phyloP scores from a whole-genome alignment of 1,139 yeast species.

The Pichia sp. region DNA sequence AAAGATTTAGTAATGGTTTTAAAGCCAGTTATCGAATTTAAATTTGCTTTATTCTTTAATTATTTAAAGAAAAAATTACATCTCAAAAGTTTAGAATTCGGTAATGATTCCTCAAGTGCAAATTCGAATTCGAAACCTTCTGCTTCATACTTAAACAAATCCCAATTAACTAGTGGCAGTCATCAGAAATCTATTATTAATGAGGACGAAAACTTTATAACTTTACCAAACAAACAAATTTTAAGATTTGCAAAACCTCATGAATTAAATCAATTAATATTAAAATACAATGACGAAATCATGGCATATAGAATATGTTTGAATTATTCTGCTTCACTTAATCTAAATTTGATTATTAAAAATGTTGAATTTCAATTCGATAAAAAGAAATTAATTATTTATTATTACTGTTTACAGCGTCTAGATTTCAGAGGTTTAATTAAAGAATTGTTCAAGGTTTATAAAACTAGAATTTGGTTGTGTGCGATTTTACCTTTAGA shows the following conservation, averaged over 20 bases:
- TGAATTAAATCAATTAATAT: slow-evolving; percentile 55
- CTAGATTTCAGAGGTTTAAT: slow-evolving; percentile 89
- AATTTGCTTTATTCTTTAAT: slow-evolving; percentile 76
- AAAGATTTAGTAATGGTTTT: slow-evolving; percentile 80
- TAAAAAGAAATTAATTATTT: slow-evolving; percentile 86
- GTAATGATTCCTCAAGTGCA: slow-evolving; percentile 33
- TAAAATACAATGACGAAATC: slow-evolving; percentile 66
- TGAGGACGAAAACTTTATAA: slow-evolving; percentile 32
- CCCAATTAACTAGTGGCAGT: slow-evolving; percentile 15
- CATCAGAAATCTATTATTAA: slow-evolving; percentile 30
- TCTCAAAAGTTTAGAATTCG: slow-evolving; percentile 63
- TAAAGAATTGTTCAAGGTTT: slow-evolving; percentile 85
- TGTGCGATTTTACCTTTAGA: slow-evolving; percentile 65
- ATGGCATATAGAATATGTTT: slow-evolving; percentile 61
- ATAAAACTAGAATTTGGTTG: slow-evolving; percentile 95
- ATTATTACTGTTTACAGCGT: slow-evolving; percentile 76
- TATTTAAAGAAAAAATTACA: slow-evolving; percentile 74
- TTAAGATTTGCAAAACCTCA: slow-evolving; percentile 60
- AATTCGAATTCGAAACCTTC: slow-evolving; percentile 4
- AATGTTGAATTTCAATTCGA: slow-evolving; percentile 95
- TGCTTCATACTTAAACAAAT: slow-evolving; percentile 35
- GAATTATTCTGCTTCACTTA: slow-evolving; percentile 41
- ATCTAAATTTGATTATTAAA: slow-evolving; percentile 28
- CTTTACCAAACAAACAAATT: slow-evolving; percentile 54
- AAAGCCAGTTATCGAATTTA: slow-evolving; percentile 59